Evolutionary conservation across 192 early-diverging fungal species (phyloP), one percentile per base, ranked within the genome.

Genomic region (Coemansia sp.): DNA sequence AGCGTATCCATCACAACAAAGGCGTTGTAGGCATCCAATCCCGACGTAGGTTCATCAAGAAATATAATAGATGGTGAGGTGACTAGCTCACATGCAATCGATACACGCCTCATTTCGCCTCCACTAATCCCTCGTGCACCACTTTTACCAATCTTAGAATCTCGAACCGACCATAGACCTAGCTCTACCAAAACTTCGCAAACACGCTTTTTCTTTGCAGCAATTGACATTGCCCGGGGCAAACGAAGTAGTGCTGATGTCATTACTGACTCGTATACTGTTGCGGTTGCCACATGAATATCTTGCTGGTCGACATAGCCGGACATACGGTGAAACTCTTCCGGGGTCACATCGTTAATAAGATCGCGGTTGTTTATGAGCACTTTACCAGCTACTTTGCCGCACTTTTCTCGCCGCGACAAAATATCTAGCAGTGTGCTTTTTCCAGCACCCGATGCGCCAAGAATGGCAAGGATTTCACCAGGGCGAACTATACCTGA

Each of bases 271-370:
- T 97, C 95, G 48, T 87, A 86, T 0, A 97, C 95, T 1, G 95
- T 97, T 48, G 92, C 73, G 0, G 93, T 95, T 4, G 85, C 79
- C 76, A 93, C 88, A 21, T 94, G 72, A 11, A 88, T 87, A 71
- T 95, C 94, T 66, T 97, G 93, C 65, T 97, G 94, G 73, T 95
- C 93, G 0, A 95, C 92, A 77, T 90, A 94, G 50, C 92, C 88
- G 19, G 88, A 84, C 56, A 89, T 82, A 6, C 72, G 85, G 27
- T 89, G 87, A 41, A 90, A 95, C 63, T 73, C 71, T 10, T 73
- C 71, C 0, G 76, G 58, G 3, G 70, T 67, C 49, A 93, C 80
- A 2, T 76, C 82, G 17, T 75, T 67, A 8, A 88, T 85, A 23
- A 91, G 75, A 2, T 73, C 66, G 25, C 75, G 75, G 11, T 93